Conservation (phyloP, 1,139 yeast genomes). For the Candida sanyaensis region DNA sequence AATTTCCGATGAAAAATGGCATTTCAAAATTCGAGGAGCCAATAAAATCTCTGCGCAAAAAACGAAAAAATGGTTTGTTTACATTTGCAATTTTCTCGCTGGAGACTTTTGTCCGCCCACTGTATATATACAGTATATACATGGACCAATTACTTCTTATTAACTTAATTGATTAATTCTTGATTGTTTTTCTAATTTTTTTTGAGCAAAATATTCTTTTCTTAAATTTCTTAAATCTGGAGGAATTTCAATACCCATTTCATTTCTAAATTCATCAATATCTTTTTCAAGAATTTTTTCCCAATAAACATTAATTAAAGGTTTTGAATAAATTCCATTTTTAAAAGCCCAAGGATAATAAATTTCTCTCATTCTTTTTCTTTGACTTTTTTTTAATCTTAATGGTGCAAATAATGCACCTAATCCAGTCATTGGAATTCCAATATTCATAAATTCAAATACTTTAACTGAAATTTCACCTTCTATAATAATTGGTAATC, state of each 20-base stretch:
- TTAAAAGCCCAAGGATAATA: conserved; percentile 90
- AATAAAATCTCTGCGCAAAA: too few species aligned
- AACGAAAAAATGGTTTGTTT: too few species aligned
- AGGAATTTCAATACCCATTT: conserved; percentile 68
- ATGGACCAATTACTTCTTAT: too few species aligned
- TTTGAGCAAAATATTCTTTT: conserved; percentile 35
- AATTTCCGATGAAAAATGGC: too few species aligned
- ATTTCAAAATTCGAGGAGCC: too few species aligned
- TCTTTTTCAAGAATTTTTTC: conserved; percentile 77
- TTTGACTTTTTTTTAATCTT: conserved; percentile 56
- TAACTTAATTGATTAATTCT: too few species aligned
- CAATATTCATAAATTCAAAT: conserved; percentile 88
- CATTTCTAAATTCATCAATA: conserved; percentile 68
- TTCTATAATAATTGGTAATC: conserved; percentile 87
- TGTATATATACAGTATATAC: too few species aligned
- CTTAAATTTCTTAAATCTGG: conserved; percentile 79
- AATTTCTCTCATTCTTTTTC: conserved; percentile 54
- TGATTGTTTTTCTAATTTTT: conserved; percentile 23
- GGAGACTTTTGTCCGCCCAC: too few species aligned
- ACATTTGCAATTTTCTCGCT: too few species aligned
- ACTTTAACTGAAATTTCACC: conserved; percentile 95
- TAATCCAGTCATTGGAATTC: conserved; percentile 94
- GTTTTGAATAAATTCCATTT: conserved; percentile 72
- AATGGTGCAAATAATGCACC: conserved; percentile 90
- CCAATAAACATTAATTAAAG: conserved; percentile 91